A percentile compares a stretch with the other conserved stretches of the same genome.
Evolutionary conservation across 768 basidiomycete species (phyloP).

Genomic region (Rhodotorula paludigena): DNA sequence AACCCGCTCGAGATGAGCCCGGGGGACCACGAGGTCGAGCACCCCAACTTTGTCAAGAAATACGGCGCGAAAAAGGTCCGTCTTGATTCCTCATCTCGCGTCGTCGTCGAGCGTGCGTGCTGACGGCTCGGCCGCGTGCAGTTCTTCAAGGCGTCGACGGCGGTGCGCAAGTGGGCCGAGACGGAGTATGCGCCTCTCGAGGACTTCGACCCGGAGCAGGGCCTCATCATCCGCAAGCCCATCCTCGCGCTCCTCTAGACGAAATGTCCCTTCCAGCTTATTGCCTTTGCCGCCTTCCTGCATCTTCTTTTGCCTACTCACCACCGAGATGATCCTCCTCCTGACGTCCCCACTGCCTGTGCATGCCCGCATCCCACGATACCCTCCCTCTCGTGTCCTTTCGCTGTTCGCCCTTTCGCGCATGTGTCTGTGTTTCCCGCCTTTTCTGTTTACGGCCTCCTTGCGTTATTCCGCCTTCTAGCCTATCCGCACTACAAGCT

Average conservation of each 20-base stretch:
- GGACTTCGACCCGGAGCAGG: neutral
- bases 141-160: constrained; percentile 80
- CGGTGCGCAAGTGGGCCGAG: constrained; percentile 78
- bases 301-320: no score
- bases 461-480: no score
- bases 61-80: constrained; percentile 64
- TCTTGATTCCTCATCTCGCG: no score
- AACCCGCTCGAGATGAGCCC: constrained; percentile 40
- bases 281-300: neutral
- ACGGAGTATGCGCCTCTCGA: constrained; percentile 52
- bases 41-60: constrained; percentile 80
- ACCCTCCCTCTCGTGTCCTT: no score
- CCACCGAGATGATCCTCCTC: no score
- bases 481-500: no score
- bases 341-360: no score
- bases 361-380: no score
- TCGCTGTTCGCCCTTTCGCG: no score
- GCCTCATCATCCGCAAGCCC: neutral
- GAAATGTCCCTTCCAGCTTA: neutral
- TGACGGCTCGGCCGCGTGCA: neutral
- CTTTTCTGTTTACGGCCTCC: no score
- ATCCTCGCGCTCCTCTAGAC: neutral
- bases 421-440: no score
- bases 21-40: constrained; percentile 50
- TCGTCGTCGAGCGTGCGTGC: neutral